Conservation (phyloP, 2,329 filamentous ascomycete genomes). For the Diaporthe sp. region DNA sequence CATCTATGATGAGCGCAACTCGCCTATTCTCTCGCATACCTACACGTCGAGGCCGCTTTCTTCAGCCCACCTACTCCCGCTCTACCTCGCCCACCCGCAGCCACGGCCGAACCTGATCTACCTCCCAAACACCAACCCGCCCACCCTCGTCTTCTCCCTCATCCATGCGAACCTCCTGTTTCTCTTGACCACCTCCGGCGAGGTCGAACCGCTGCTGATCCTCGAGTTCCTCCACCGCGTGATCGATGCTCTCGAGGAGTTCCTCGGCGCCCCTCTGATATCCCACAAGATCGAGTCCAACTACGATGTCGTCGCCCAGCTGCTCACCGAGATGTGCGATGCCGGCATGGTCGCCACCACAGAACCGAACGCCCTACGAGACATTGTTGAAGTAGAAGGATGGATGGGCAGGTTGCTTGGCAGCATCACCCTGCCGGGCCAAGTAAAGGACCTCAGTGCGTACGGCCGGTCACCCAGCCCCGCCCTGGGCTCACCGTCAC, state of each 20-base stretch:
- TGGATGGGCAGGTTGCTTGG: conserved; percentile 90
- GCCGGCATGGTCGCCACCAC: conserved; percentile 89
- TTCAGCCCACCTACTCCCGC: conserved; percentile 79
- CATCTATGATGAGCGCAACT: conserved; percentile 96
- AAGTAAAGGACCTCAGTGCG: conserved; percentile 37
- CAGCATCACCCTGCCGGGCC: conserved; percentile 82
- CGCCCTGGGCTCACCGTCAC: conserved; percentile 19
- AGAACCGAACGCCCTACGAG: conserved; percentile 90
- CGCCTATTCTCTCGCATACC: conserved; percentile 86
- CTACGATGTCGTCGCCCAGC: conserved; percentile 94
- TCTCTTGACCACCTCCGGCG: conserved; percentile 83
- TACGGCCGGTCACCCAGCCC: conserved; percentile 30
- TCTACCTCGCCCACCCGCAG: conserved; percentile 84
- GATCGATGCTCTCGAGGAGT: conserved; percentile 93
- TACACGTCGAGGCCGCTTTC: conserved; percentile 86
- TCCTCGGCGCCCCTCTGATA: conserved; percentile 87
- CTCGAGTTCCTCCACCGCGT: conserved; percentile 96
- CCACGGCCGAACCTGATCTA: conserved; percentile 90
- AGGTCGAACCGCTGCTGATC: conserved; percentile 88
- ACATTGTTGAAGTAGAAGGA: conserved; percentile 91
- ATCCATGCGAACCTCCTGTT: conserved; percentile 89
- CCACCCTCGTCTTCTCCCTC: conserved; percentile 89
- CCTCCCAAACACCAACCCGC: conserved; percentile 82
- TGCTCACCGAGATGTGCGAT: conserved; percentile 97
- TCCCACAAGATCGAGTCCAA: conserved; percentile 87